Base-by-base conservation (phyloP, 495 filamentous ascomycete genomes). In the Penicillium cosmopolitanum region DNA sequence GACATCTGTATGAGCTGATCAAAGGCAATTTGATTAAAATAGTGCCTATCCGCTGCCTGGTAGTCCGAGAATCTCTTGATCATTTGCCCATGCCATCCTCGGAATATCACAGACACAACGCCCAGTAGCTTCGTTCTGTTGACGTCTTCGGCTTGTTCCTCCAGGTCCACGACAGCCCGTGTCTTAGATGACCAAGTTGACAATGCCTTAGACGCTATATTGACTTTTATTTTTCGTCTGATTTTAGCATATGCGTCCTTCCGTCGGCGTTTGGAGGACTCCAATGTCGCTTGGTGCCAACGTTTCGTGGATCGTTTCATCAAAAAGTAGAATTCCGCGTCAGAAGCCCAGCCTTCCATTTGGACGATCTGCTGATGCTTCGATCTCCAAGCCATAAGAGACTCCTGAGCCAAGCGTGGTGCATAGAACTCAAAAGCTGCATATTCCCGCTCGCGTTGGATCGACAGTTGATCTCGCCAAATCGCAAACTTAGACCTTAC, bases 291-390 rank as follows among this genome's bases (percentile, higher is more conserved):
- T 47, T 72, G 69, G 50, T 77, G 78, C 87, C 86, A 90, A 25
- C 58, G 58, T 53, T 82, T 85, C 23, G 87, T 56, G n/a, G 72
- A 67, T 57, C 75, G 78, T 15, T 77, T 84, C 33, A 81, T 75
- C 21, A 81, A 55, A 56, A 88, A 84, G 61, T 87, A 91, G 51
- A 84, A 89, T 10, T 74, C 61, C 10, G 85, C 86, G 67, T 87
- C 75, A 9, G 63, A 61, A 18, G 86, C 78, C 82, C 82, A 83
- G 9, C 64, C 72, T 40, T 84, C 73, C 25, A 89, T 69, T 54
- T 83, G 73, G 42, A 66, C 57, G 4, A 81, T 61, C 63, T 85
- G 76, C 15, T 76, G 66, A 23, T 70, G 62, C 40, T 79, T 81
- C 6, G 76, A 71, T 18, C 56, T 63, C 80, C 84, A 84, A 28